Base-by-base conservation (phyloP, 2,329 filamentous ascomycete species). In the Phyllosticta citriasiana region DNA sequence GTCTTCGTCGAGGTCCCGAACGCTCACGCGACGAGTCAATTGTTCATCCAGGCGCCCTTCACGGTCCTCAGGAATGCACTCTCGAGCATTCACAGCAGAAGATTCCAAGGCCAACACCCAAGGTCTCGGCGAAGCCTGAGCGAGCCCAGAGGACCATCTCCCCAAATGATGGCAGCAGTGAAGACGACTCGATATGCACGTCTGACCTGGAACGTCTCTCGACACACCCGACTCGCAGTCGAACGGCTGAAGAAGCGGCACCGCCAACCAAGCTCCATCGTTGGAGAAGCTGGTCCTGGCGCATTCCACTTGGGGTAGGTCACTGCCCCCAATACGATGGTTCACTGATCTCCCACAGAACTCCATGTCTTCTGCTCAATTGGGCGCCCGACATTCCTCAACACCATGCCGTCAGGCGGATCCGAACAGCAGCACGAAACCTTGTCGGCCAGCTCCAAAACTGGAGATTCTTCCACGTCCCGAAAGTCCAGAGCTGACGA, bases 11-110 rank as follows among this genome's bases (percentile, higher is more conserved):
- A 51, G 72, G 72, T 30, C 67, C 73, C 2, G 64, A 68, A 59
- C 70, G 69, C 47, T 68, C 66, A n/a, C 65, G 67, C 8, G 67
- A 70, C 33, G 67, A 71, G 60, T 68, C 71, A 35, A 64, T 73
- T 30, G 35, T 52, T 5, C 51, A 61, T 33, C 3, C 22, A 19
- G 54, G 57, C 10, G 27, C 54, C 55, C 26, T 35, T 33, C 35
- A 33, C 26, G 35, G 53, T 16, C 24, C 58, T 60, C 58, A 60
- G 24, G 33, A 6, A 40, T 40, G 33, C 4, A 12, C 14, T 16
- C 10, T 40, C 14, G 33, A 40, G 33, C 10, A 12, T 12, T 16
- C 33, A 16, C 33, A 8, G 33, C 33, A 16, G 10, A 40, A 16
- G 33, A 40, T 12, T 5, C 33, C 33, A 40, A 40, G 33, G 33